These are phyloP conservation scores for Funneliformis caledonium DNA, from an alignment of 371 early-diverging fungal genomes.

Conservation along the genomic window DNA sequence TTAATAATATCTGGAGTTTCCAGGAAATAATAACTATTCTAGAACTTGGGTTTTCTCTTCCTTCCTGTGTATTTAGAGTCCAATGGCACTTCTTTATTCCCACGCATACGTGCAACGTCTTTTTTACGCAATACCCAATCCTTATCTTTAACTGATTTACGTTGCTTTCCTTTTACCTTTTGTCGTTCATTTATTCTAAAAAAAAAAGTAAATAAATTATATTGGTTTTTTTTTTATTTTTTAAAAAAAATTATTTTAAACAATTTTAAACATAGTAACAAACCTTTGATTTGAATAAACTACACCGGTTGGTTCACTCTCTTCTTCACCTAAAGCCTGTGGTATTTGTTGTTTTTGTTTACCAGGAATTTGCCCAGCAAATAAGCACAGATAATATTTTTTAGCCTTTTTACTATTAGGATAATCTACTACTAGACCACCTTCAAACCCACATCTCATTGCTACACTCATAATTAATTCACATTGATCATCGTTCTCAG, in stretches of 20 bases:
- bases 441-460: constrained; percentile 93
- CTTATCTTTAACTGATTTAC: constrained; percentile 79
- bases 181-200: constrained; percentile 46
- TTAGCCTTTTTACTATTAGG: constrained; percentile 97
- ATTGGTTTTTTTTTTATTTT: neutral
- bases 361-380: constrained; percentile 81
- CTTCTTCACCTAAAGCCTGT: constrained; percentile 72
- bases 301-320: constrained; percentile 52
- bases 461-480: constrained; percentile 91
- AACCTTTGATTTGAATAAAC: constrained; percentile 50
- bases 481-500: constrained; percentile 95
- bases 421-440: constrained; percentile 97
- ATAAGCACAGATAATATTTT: constrained; percentile 95
- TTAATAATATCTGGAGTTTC: too few species aligned
- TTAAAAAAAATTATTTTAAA: neutral
- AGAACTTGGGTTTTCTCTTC: constrained; percentile 87
- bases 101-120: constrained; percentile 79
- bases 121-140: constrained; percentile 95
- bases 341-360: constrained; percentile 72
- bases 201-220: neutral
- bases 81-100: constrained; percentile 80
- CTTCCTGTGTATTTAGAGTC: constrained; percentile 98
- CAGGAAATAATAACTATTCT: constrained; percentile 35
- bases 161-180: constrained; percentile 48
- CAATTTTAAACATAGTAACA: neutral